These are phyloP conservation scores for Cyclanthera cordifolia DNA, from an alignment of 306 rosid genomes.

Conservation along the genomic window DNA sequence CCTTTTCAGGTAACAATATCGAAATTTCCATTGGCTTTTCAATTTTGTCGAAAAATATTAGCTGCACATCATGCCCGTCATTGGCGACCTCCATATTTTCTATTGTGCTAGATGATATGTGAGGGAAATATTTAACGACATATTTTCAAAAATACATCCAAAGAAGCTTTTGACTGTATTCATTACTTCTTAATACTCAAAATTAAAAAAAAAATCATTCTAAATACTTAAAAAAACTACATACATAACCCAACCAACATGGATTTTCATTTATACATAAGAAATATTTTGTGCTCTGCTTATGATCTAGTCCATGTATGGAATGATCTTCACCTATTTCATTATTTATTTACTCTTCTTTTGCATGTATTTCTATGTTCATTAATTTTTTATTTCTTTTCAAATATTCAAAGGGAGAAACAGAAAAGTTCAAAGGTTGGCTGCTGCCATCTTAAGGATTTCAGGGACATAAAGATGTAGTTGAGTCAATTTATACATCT, in stretches of 20 bases:
- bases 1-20: constrained; percentile 46
- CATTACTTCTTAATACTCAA: too few relatives aligned
- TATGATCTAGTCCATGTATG: neutral
- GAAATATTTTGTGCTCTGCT: neutral
- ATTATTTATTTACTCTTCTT: neutral
- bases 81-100: neutral
- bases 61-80: constrained; percentile 23
- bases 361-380: neutral
- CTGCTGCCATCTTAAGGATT: constrained; percentile 62
- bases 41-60: constrained; percentile 28
- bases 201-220: too few relatives aligned
- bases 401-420: constrained; percentile 54
- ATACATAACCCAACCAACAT: neutral
- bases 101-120: neutral
- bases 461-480: too few relatives aligned
- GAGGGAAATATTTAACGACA: constrained; percentile 63
- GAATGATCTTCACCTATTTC: neutral
- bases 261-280: neutral
- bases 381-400: constrained; percentile 4
- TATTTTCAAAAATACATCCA: too few relatives aligned
- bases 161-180: too few relatives aligned
- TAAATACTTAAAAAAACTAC: too few relatives aligned
- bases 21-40: constrained; percentile 33
- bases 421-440: constrained; percentile 71
- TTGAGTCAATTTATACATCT: too few relatives aligned